A percentile compares a stretch with the other conserved stretches of the same genome.
Conservation (phyloP, 306 rosid genomes). For the Mimosa pudica region DNA sequence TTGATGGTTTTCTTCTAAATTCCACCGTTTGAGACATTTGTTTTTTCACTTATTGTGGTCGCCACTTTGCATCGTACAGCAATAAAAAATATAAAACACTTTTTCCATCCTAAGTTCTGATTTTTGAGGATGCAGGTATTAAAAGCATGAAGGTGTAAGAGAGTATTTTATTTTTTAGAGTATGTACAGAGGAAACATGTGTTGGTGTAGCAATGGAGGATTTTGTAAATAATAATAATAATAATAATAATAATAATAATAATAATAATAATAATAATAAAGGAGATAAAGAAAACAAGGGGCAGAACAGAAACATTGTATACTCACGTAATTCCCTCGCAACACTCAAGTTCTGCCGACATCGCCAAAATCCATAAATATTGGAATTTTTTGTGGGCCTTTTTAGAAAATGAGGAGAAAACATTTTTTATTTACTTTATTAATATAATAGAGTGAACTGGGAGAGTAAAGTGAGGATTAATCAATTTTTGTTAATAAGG, state of each 20-base stretch:
- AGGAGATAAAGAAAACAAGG: background rate
- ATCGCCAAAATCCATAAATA: background rate
- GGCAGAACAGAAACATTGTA: background rate
- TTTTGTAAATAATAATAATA: background rate
- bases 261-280: no score
- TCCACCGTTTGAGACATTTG: no score
- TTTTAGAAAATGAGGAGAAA: no score
- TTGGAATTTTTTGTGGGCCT: background rate
- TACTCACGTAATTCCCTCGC: background rate
- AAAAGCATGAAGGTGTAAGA: no score
- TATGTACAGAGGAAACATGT: no score
- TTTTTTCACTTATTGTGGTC: no score
- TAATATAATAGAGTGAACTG: background rate
- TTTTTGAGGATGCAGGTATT: no score
- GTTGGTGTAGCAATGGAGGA: background rate
- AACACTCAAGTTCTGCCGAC: background rate
- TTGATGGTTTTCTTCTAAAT: slow-evolving; percentile 63
- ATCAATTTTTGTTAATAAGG: background rate
- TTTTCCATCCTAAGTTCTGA: no score
- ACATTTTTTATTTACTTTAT: background rate
- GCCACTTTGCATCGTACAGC: no score
- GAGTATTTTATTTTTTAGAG: no score
- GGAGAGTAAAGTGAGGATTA: background rate
- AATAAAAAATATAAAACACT: no score
- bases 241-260: no score